Evolutionary conservation across 2,329 filamentous ascomycete species (phyloP), one percentile per base, ranked within the genome.

Genomic region (Zymoseptoria passerinii): DNA sequence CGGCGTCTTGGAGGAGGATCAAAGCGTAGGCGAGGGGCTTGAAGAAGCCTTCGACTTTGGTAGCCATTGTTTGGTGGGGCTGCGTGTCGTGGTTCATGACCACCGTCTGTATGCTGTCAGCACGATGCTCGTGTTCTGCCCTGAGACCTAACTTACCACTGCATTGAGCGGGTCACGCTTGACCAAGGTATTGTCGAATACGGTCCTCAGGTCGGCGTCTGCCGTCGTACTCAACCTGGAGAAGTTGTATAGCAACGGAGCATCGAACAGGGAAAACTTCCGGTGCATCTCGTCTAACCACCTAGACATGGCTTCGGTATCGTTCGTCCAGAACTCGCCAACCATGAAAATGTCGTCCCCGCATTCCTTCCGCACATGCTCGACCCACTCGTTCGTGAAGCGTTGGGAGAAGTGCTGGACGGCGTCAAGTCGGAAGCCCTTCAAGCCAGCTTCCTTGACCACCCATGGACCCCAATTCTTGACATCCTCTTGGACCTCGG

Each of bases 11-110:
- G 27, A 89, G 81, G 2, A 90, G 80, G 58, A 89, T 88, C 20
- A 89, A 76, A 0, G 85, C 75, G 70, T 90, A 89, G 2, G 86
- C 87, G 16, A 89, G 77, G 0, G 86, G 82, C 70, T 88, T 88
- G 77, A 90, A 89, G 75, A 82, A 86, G 35, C 78, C 78, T 61
- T 83, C 80, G 23, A 90, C 81, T 1, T 80, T 80, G 0, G 83
- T 82, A 65, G 82, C 83, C 52, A 86, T 76, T 1, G 82, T 81
- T 70, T 87, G 84, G 28, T 83, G 82, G 28, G 80, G 76, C 70
- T 83, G 73, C 0, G 85, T 88, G 69, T 89, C 86, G 73, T 89
- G 86, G 71, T 88, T 88, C 73, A 50, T 50, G 49, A 88, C 84
- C 3, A 88, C 78, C 0, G 85, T 88, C 74, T 60, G 48, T 6